Evolutionary conservation across 2,329 filamentous ascomycete genomes (phyloP), one percentile per base, ranked within the genome.

Genomic region (Beauveria medogensis): DNA sequence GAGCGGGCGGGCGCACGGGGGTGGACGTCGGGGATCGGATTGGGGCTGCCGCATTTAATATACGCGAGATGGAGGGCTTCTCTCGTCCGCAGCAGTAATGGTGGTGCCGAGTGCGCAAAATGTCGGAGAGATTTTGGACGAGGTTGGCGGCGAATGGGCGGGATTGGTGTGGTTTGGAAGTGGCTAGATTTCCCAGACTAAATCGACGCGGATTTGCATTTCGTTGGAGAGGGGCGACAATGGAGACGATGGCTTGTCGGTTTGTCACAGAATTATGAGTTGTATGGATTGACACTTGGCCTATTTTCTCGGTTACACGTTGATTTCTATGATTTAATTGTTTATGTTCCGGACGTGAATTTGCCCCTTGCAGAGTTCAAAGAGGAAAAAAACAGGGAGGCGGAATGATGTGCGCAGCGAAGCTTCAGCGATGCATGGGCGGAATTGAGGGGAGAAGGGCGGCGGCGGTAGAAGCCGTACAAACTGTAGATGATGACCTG

Each of bases 41-140:
- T 56, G 59, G 47, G 20, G 59, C 28, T 51, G 46, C 59, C 59
- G 53, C 59, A 61, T 61, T 47, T 56, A 61, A 53, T 20, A 52
- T 50, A 28, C 18, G 7, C 22, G 20, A 26, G n/a, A 16, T 24
- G 41, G 37, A 34, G 4, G 28, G 20, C 10, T 46, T 46, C n/a
- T 43, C 16, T 55, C 12, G 53, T 9, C 18, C 18, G 18, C 26
- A 14, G 9, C 10, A 34, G 51, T 16, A 43, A 20, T 16, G 53
- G 26, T 30, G 24, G n/a, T 24, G 14, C 7, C 9, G 56, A 22
- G 16, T 41, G 22, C 26, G 22, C 8, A 46, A 26, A 51, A 9
- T 2, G 7, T n/a, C 20, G 46, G 30, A 10, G 34, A 24, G 20
- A 16, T 6, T 18, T 37, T 37, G 34, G 12, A 22, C 12, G 3